A percentile compares a stretch with the other conserved stretches of the same genome.
These are phyloP conservation scores for Pugionium dolabratum DNA, from an alignment of 345 rosid species.

Conservation along the genomic window DNA sequence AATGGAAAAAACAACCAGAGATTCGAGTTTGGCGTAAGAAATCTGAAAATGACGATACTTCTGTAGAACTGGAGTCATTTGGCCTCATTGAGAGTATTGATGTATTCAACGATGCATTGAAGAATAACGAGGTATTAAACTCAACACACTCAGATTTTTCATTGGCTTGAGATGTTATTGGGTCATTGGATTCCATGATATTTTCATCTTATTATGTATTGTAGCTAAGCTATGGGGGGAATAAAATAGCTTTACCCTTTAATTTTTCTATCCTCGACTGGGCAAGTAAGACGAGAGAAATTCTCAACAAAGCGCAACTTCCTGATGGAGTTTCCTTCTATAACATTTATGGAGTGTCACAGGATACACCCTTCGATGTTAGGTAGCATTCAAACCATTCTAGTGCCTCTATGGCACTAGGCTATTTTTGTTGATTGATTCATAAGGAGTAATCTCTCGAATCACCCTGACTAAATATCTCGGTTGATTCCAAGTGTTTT, in stretches of 20 bases:
- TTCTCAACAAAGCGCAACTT: conserved; percentile 58
- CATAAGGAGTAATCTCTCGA: neutral
- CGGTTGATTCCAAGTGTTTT: neutral
- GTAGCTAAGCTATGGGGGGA: conserved; percentile 67
- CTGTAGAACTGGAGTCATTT: conserved; percentile 59
- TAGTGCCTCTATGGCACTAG: neutral
- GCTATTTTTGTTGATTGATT: conserved; percentile 2
- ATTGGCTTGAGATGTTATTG: conserved; percentile 4
- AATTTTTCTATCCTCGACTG: conserved; percentile 63
- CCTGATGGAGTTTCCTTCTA: conserved; percentile 75
- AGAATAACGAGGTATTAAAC: conserved; percentile 65
- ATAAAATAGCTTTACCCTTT: conserved; percentile 69
- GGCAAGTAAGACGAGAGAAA: conserved; percentile 69
- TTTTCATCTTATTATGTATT: conserved; percentile 18
- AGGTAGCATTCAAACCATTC: conserved; percentile 49
- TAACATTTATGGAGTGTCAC: conserved; percentile 77
- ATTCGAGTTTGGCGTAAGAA: conserved; percentile 72
- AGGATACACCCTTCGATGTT: conserved; percentile 80
- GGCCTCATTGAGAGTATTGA: conserved; percentile 52
- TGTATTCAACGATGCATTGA: conserved; percentile 71
- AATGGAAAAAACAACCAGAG: conserved; percentile 66
- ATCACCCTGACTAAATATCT: neutral
- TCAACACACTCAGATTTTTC: conserved; percentile 11
- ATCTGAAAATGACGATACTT: conserved; percentile 46
- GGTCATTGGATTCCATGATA: neutral